Conservation (phyloP, 192 early-diverging fungal species). For the Coemansia aciculifera region DNA sequence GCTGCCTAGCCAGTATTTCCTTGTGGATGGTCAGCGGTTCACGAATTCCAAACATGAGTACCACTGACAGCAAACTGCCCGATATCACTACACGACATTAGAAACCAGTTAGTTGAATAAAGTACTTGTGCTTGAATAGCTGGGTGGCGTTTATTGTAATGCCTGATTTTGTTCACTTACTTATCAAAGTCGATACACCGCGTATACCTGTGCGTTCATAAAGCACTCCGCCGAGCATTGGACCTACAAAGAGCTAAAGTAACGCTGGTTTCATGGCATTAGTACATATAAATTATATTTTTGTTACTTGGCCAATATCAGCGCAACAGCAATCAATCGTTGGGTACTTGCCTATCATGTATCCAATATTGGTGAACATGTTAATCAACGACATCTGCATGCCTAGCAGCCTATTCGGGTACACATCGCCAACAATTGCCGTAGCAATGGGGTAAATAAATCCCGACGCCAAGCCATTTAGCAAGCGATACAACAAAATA, state of each 20-base stretch:
- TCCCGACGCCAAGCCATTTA: slow-evolving; percentile 50
- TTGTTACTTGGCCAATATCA: background rate
- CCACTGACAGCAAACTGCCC: background rate
- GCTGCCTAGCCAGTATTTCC: slow-evolving; percentile 9
- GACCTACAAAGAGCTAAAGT: slow-evolving; percentile 18
- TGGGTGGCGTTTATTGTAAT: background rate
- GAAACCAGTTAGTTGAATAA: background rate
- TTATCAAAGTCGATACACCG: slow-evolving; percentile 38
- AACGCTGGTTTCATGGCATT: background rate
- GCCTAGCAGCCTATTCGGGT: slow-evolving; percentile 42
- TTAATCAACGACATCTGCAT: slow-evolving; percentile 40
- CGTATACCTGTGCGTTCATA: slow-evolving; percentile 37
- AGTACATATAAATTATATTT: background rate
- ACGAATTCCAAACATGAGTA: slow-evolving; percentile 29
- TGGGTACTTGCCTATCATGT: slow-evolving; percentile 29
- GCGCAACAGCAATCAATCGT: background rate
- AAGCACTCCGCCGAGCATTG: slow-evolving; percentile 31
- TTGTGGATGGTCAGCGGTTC: slow-evolving; percentile 36
- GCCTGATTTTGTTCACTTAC: slow-evolving; percentile 16
- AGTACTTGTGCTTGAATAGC: no score
- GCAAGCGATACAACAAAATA: slow-evolving; percentile 34
- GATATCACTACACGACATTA: background rate
- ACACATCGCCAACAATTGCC: slow-evolving; percentile 38
- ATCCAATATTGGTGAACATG: slow-evolving; percentile 33
- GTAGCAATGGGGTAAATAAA: slow-evolving; percentile 36